A percentile compares a stretch with the other conserved stretches of the same genome.
These are phyloP conservation scores for Acanthamoeba divionensis DNA, from an alignment of 208 protist genomes.

Conservation along the genomic window DNA sequence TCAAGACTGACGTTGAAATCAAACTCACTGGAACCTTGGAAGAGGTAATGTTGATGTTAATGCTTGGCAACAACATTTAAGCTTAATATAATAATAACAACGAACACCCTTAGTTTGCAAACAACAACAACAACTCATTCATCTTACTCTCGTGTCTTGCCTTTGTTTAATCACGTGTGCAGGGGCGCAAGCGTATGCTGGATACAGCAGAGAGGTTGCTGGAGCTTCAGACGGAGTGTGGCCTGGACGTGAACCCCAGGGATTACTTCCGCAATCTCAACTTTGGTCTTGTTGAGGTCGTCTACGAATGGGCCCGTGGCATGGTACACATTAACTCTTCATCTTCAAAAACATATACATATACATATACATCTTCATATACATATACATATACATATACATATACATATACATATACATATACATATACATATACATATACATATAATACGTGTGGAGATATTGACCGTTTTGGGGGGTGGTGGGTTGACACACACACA, in stretches of 20 bases:
- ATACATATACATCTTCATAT: not conserved
- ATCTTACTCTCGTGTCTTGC: not conserved
- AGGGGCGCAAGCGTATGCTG: not conserved
- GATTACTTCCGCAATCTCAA: slow-evolving; percentile 64
- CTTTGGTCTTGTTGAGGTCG: slow-evolving; percentile 79
- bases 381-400: not conserved
- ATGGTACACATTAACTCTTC: slow-evolving; percentile 58
- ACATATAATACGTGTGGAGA: not conserved
- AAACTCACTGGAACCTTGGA: slow-evolving; percentile 45
- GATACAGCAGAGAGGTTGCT: not conserved
- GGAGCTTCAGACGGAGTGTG: slow-evolving; percentile 30
- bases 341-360: not conserved
- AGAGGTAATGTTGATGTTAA: too few relatives aligned
- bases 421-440: not conserved
- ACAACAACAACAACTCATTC: not conserved
- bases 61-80: too few relatives aligned
- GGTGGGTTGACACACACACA: not conserved
- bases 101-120: not conserved
- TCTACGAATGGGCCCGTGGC: slow-evolving; percentile 85
- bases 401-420: not conserved
- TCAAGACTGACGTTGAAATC: slow-evolving; percentile 57
- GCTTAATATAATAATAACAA: not conserved
- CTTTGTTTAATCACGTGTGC: not conserved
- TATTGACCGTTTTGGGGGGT: not conserved
- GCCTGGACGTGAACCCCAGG: not conserved